Evolutionary conservation across 805 yeast genomes (phyloP).

Genomic region (Teunomyces tritomae): DNA sequence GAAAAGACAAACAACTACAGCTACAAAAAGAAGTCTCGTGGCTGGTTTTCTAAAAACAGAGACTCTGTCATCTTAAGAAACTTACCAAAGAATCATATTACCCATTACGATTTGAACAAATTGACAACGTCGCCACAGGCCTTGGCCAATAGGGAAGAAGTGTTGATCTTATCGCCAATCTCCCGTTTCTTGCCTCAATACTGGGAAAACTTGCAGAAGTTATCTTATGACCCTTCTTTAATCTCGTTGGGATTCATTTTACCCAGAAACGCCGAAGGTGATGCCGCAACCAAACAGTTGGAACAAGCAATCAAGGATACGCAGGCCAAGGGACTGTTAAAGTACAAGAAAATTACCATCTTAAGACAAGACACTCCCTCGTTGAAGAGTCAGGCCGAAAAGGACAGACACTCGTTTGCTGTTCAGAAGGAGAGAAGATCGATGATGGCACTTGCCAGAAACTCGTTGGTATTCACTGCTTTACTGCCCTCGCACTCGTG

Average conservation of each 20-base stretch:
- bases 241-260: conserved; percentile 89
- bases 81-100: conserved; percentile 68
- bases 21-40: conserved; percentile 43
- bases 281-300: conserved; percentile 65
- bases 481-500: conserved; percentile 87
- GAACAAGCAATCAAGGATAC: conserved; percentile 72
- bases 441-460: conserved; percentile 92
- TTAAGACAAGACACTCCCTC: conserved; percentile 88
- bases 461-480: conserved; percentile 85
- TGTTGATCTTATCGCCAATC: conserved; percentile 86
- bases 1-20: conserved; percentile 38
- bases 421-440: conserved; percentile 88
- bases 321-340: conserved; percentile 58
- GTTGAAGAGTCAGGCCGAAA: conserved; percentile 70
- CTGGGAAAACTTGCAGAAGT: conserved; percentile 77
- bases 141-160: conserved; percentile 72
- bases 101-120: conserved; percentile 81
- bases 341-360: conserved; percentile 82
- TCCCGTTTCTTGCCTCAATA: conserved; percentile 80
- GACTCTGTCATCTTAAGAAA: conserved; percentile 58
- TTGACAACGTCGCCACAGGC: conserved; percentile 72
- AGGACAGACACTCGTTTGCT: conserved; percentile 82
- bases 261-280: conserved; percentile 83
- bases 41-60: conserved; percentile 49
- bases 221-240: conserved; percentile 80